Base-by-base conservation (phyloP, 805 yeast genomes). In the Candida anglica region DNA sequence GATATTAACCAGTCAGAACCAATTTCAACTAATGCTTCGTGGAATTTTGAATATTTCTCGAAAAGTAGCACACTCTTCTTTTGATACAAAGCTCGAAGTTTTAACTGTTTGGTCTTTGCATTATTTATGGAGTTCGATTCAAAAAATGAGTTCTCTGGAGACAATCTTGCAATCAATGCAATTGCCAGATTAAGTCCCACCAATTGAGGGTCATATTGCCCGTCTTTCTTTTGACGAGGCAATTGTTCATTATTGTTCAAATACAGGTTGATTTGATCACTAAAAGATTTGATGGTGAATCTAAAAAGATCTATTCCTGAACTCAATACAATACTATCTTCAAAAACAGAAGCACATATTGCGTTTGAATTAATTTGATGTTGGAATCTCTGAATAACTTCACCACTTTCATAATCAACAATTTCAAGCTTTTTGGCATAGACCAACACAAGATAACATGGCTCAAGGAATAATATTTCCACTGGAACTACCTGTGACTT, bases 1-100 rank as follows among this genome's bases (percentile, higher is more conserved):
- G 63, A 50, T 5, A 66, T 46, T 15, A 66, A 32, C 73, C 73
- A 67, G 26, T 65, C 69, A 3, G 66, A 60, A 9, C 66, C 52
- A 13, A 66, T 58, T 3, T 56, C 68, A 2, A 63, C 66, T 22
- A 67, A 44, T 0, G 71, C 43, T 40, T 64, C 69, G 30, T 60
- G 66, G 42, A 51, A 67, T 34, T 52, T 58, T 3, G 51, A 41
- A 37, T 59, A 63, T 11, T 48, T 39, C 23, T 58, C 63, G 38
- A 66, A 67, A 11, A 58, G 42, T 0, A 60, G 35, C 3, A 43
- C 36, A 2, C 63, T 66, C 37, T 58, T 66, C 19, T 50, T 48
- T 28, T 52, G 56, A 39, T 57, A 52, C n/a, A 66, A 43, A 15
- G 60, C 59, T n/a, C 73, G 43, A 20, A 66, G 40, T 18, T 42